These are phyloP conservation scores for Westerdykella aurantiaca DNA, from an alignment of 2,329 filamentous ascomycete genomes.

Conservation along the genomic window DNA sequence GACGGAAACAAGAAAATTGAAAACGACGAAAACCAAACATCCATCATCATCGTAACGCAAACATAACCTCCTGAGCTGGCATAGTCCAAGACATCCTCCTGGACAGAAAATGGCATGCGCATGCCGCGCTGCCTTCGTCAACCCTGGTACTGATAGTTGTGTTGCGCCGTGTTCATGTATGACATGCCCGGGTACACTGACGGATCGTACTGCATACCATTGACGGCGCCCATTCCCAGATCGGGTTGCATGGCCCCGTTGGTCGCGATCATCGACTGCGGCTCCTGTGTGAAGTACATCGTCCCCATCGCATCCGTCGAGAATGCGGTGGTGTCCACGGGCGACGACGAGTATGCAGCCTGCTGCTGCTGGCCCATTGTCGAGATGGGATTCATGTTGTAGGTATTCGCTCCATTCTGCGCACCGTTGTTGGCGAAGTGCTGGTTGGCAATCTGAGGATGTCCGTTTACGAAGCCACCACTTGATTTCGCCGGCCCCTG, in stretches of 20 bases:
- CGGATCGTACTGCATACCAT: slow-evolving; percentile 25
- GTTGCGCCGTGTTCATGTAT: slow-evolving; percentile 26
- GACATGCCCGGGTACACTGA: slow-evolving; percentile 29
- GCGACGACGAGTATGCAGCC: slow-evolving; percentile 32
- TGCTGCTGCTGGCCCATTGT: slow-evolving; percentile 20
- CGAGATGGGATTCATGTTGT: slow-evolving; percentile 26
- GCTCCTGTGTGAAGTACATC: slow-evolving; percentile 28
- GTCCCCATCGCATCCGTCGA: slow-evolving; percentile 19
- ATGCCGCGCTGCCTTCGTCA: slow-evolving; percentile 11
- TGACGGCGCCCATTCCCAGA: slow-evolving; percentile 23
- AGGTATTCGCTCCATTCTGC: slow-evolving; percentile 18
- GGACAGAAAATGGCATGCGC: background rate
- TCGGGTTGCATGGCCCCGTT: slow-evolving; percentile 12
- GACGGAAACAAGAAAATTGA: slow-evolving; percentile 4
- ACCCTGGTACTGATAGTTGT: slow-evolving; percentile 29
- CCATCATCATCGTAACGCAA: background rate
- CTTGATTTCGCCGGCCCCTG: slow-evolving; percentile 25
- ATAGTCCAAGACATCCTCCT: too few species aligned
- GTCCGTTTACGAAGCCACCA: slow-evolving; percentile 25
- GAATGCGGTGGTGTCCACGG: slow-evolving; percentile 28
- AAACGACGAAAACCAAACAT: slow-evolving; percentile 5
- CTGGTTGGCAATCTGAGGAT: slow-evolving; percentile 22
- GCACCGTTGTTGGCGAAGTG: slow-evolving; percentile 23
- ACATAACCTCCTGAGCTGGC: too few species aligned
- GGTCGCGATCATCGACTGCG: slow-evolving; percentile 16